Evolutionary conservation across 805 yeast genomes (phyloP), one percentile per base, ranked within the genome.

Genomic region (Priceomyces medius): DNA sequence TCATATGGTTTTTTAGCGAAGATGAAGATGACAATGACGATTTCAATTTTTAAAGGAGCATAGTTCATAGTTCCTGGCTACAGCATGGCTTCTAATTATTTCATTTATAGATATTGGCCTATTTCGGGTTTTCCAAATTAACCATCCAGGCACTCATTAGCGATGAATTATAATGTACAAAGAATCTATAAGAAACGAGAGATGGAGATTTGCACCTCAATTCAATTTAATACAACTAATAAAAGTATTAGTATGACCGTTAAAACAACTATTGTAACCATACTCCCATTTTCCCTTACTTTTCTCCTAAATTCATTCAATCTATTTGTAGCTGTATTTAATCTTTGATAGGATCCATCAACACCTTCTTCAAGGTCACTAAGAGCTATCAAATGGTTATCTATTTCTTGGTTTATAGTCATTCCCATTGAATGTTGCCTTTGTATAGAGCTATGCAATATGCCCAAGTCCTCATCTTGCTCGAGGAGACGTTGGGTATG

Each of bases 1-100:
- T 71, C 49, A 66, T 68, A 26, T 70, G 75, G 76, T 70, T 71
- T 46, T 71, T 71, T 58, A 65, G 70, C 43, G 73, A 68, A 39
- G 62, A 56, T 31, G 74, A 71, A 41, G 76, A 70, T 34, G 73
- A 68, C 28, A 66, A 65, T 44, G 74, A 70, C 43, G 76, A 70
- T 46, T 70, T 71, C 45, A 69, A 71, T 44, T 71, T 71, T 40
- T 70, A 55, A 42, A 12, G n/a, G 13, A 32, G 23, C 19, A 19
- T 32, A 16, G 13, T 12, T 20, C 24, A 14, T 31, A 4, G 14
- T 31, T 4, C 5, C 21, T 19, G 9, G 7, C 20, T 20, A 16
- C 20, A 32, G 10, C 12, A 16, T 32, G 24, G 10, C 35, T 31
- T 14, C 31, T 28, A 16, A 19, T 18, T 19, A 19, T 20, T 12